phyloP scores from a whole-genome alignment of 805 yeast genomes.

The Clavispora asparagi region DNA sequence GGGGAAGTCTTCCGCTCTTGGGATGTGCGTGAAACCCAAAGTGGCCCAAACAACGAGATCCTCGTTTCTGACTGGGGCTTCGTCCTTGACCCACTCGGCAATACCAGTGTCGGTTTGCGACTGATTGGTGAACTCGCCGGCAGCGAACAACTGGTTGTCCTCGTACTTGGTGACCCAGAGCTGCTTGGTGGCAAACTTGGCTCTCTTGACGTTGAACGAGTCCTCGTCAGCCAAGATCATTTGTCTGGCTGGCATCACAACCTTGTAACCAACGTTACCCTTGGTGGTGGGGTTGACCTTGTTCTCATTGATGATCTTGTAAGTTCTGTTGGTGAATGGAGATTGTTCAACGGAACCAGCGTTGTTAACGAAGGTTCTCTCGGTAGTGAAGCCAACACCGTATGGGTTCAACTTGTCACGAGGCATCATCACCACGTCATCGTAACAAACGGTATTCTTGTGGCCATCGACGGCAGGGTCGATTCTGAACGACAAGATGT shows the following conservation, averaged over 20 bases:
- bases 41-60: slow-evolving; percentile 81
- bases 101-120: slow-evolving; percentile 67
- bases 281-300: slow-evolving; percentile 63
- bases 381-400: slow-evolving; percentile 64
- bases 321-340: slow-evolving; percentile 69
- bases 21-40: slow-evolving; percentile 75
- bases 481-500: slow-evolving; percentile 70
- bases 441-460: slow-evolving; percentile 65
- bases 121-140: slow-evolving; percentile 85
- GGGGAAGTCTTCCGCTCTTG: slow-evolving; percentile 83
- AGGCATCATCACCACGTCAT: slow-evolving; percentile 62
- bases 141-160: slow-evolving; percentile 70
- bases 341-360: slow-evolving; percentile 70
- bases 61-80: slow-evolving; percentile 64
- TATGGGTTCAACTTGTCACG: slow-evolving; percentile 53
- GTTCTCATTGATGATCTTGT: slow-evolving; percentile 71
- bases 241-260: slow-evolving; percentile 69
- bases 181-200: slow-evolving; percentile 70
- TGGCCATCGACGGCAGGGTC: slow-evolving; percentile 83
- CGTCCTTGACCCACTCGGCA: slow-evolving; percentile 64
- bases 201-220: slow-evolving; percentile 66
- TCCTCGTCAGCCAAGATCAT: slow-evolving; percentile 63
- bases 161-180: slow-evolving; percentile 77
- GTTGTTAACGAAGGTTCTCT: slow-evolving; percentile 61
- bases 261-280: slow-evolving; percentile 73